Conservation (phyloP, 192 early-diverging fungal species). For the Podila clonocystis region DNA sequence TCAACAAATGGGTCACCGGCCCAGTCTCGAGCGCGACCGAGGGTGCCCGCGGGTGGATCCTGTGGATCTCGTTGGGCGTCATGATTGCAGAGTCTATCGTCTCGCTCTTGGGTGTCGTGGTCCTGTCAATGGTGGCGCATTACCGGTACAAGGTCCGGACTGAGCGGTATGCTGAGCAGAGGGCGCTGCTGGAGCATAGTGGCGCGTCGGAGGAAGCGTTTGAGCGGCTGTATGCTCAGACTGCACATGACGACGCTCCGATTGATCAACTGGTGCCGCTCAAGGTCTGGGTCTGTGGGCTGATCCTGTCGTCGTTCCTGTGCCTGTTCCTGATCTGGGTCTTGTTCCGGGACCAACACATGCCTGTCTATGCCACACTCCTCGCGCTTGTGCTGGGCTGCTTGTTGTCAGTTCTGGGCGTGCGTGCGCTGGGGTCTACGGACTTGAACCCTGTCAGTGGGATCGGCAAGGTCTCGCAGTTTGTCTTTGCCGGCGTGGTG, state of each 20-base stretch:
- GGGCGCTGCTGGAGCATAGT: background rate
- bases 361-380: constrained; percentile 73
- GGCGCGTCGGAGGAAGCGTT: background rate
- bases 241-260: constrained; percentile 54
- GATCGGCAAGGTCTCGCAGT: constrained; percentile 87
- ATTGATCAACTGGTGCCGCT: constrained; percentile 67
- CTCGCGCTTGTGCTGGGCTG: constrained; percentile 78
- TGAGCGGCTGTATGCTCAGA: constrained; percentile 17
- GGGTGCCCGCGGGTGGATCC: constrained; percentile 79
- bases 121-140: constrained; percentile 53
- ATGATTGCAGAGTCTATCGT: constrained; percentile 81
- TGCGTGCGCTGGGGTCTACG: constrained; percentile 84
- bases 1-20: constrained; percentile 78
- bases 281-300: constrained; percentile 70
- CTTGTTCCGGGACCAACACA: constrained; percentile 66
- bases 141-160: constrained; percentile 19
- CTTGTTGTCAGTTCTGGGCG: constrained; percentile 79
- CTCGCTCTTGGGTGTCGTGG: constrained; percentile 64
- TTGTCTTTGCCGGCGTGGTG: constrained; percentile 81
- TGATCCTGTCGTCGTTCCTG: constrained; percentile 66
- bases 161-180: constrained; percentile 11
- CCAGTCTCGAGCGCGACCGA: constrained; percentile 74
- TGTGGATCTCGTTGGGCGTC: constrained; percentile 82
- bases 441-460: constrained; percentile 87
- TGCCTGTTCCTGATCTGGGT: constrained; percentile 71